Evolutionary conservation across 1,284 basidiomycete genomes (phyloP).

Genomic region (Heliocybe sulcata): DNA sequence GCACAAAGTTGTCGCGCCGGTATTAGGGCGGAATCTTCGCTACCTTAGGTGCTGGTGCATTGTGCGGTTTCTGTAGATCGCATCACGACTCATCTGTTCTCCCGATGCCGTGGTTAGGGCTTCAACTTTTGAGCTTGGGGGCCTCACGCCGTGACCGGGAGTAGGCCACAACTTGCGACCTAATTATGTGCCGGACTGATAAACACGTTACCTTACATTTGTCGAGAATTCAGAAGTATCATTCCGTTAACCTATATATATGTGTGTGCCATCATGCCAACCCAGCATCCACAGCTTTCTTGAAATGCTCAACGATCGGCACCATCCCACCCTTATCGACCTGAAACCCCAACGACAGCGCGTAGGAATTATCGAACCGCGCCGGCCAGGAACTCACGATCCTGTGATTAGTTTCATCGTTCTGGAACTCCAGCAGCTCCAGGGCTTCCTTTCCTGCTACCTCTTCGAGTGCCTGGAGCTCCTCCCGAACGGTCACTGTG

Average conservation of each 20-base stretch:
- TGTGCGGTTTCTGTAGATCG: too few relatives aligned
- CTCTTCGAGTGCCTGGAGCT: constrained; percentile 32
- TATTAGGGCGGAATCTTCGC: too few relatives aligned
- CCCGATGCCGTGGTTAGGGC: too few relatives aligned
- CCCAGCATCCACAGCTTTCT: constrained; percentile 23
- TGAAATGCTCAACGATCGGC: constrained; percentile 32
- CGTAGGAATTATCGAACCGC: constrained; percentile 35
- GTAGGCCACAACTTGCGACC: too few relatives aligned
- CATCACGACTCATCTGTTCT: too few relatives aligned
- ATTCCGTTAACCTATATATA: neutral
- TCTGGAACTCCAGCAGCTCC: constrained; percentile 31
- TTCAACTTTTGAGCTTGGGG: too few relatives aligned
- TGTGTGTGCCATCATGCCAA: constrained; percentile 4
- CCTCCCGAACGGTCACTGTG: constrained; percentile 37
- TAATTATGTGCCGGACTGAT: too few relatives aligned
- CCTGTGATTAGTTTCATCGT: constrained; percentile 31
- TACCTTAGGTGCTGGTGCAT: too few relatives aligned
- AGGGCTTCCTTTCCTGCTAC: constrained; percentile 33
- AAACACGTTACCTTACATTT: too few relatives aligned
- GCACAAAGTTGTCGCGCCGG: too few relatives aligned
- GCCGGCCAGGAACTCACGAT: constrained; percentile 43
- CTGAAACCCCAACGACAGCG: constrained; percentile 34
- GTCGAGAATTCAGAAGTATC: neutral
- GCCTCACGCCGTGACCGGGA: too few relatives aligned
- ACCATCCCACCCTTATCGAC: constrained; percentile 40